phyloP scores from a whole-genome alignment of 495 filamentous ascomycete species.

The Xylaria bambusicola region DNA sequence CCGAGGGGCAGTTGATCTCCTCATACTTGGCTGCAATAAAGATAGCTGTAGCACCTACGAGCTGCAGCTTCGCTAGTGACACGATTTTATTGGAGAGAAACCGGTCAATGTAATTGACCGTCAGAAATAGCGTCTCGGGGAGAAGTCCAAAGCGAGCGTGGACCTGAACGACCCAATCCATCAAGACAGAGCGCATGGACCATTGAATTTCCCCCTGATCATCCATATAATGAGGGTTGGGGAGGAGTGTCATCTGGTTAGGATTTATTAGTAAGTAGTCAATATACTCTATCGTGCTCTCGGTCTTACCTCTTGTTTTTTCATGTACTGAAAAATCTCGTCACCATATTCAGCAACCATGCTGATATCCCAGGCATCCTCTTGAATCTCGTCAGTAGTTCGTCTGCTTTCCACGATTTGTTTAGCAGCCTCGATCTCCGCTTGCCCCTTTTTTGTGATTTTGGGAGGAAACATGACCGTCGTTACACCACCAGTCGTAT shows the following conservation, averaged over 20 bases:
- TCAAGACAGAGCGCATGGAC: constrained; percentile 96
- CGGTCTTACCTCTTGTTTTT: constrained; percentile 78
- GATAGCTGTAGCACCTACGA: constrained; percentile 94
- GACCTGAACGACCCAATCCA: constrained; percentile 98
- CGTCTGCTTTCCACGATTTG: constrained; percentile 62
- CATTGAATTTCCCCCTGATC: constrained; percentile 96
- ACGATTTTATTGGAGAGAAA: constrained; percentile 95
- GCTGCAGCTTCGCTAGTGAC: constrained; percentile 89
- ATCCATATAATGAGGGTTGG: constrained; percentile 93
- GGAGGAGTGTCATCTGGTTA: constrained; percentile 71
- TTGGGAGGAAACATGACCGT: constrained; percentile 70
- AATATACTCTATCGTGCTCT: background rate
- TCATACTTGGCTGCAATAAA: constrained; percentile 98
- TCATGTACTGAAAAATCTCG: constrained; percentile 93
- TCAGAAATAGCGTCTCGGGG: constrained; percentile 92
- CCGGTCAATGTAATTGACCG: constrained; percentile 93
- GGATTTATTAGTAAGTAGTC: background rate
- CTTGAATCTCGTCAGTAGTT: constrained; percentile 56
- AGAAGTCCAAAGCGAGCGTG: constrained; percentile 87
- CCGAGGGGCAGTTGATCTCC: constrained; percentile 94
- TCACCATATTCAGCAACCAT: constrained; percentile 97
- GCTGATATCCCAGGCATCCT: constrained; percentile 89
- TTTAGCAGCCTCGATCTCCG: constrained; percentile 71
- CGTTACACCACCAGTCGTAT: constrained; percentile 71
- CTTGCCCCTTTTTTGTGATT: constrained; percentile 58